These are phyloP conservation scores for Fusarium robinianum DNA, from an alignment of 2,329 filamentous ascomycete species.

Conservation along the genomic window DNA sequence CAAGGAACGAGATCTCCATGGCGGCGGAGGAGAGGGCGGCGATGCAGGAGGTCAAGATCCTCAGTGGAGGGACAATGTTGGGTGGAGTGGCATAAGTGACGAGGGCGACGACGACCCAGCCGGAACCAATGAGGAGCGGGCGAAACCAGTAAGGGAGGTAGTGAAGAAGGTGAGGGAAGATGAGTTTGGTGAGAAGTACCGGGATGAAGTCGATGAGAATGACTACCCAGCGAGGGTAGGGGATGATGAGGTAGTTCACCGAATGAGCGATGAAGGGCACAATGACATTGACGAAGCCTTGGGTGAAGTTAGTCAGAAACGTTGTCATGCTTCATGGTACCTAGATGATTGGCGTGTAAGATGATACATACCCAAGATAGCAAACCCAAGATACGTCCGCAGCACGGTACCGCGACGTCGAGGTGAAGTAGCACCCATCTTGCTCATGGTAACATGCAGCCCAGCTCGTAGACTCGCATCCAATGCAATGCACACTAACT, in stretches of 20 bases:
- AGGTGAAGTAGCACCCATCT: conserved; percentile 9
- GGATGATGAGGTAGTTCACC: conserved; percentile 44
- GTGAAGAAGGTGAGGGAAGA: conserved; percentile 37
- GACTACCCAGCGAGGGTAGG: conserved; percentile 40
- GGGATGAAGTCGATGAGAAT: conserved; percentile 41
- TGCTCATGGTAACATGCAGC: background rate
- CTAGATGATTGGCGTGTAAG: background rate
- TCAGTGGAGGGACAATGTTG: conserved; percentile 39
- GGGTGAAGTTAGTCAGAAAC: conserved; percentile 18
- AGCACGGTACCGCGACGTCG: conserved; percentile 19
- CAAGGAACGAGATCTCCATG: conserved; percentile 42
- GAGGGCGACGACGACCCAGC: conserved; percentile 38
- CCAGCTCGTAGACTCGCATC: too few relatives aligned
- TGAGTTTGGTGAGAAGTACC: conserved; percentile 36
- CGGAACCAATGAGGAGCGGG: conserved; percentile 32
- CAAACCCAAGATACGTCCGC: conserved; percentile 34
- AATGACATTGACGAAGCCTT: conserved; percentile 41
- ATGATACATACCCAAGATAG: conserved; percentile 31
- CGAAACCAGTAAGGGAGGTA: conserved; percentile 37
- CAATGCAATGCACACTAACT: too few relatives aligned
- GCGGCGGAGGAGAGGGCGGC: conserved; percentile 38
- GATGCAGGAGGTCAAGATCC: conserved; percentile 38
- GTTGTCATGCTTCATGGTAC: too few relatives aligned
- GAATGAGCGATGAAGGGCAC: conserved; percentile 40
- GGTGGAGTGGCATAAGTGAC: conserved; percentile 39